Evolutionary conservation across 306 rosid genomes (phyloP).

Genomic region (Dalbergia cochinchinensis): DNA sequence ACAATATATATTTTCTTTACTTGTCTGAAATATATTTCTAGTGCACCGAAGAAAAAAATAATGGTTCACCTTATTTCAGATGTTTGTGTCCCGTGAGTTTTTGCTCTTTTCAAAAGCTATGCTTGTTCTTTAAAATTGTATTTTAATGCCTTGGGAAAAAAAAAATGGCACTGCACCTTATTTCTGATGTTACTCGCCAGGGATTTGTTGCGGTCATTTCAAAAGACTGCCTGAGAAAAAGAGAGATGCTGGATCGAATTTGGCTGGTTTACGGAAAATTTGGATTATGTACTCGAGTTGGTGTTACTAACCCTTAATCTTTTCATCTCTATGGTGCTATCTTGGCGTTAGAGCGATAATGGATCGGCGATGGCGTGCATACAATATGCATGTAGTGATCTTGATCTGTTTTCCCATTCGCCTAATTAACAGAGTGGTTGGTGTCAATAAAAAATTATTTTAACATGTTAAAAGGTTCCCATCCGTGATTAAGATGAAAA

Average conservation of each 20-base stretch:
- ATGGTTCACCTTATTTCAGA: background rate
- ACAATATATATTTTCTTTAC: background rate
- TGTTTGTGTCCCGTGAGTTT: background rate
- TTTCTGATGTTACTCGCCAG: background rate
- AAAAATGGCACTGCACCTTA: background rate
- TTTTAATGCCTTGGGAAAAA: no score
- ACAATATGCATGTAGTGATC: no score
- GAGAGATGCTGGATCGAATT: background rate
- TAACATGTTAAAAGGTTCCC: no score
- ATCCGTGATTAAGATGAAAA: no score
- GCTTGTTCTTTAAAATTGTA: background rate
- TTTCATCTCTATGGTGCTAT: no score
- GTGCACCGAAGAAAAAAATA: background rate
- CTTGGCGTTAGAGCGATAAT: no score
- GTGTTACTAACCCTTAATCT: no score
- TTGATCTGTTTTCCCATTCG: no score
- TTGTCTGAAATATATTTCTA: slow-evolving; percentile 12
- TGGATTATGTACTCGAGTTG: no score
- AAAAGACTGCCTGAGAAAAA: background rate
- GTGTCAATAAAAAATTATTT: no score
- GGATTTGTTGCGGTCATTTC: slow-evolving; percentile 3
- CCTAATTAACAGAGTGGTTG: no score
- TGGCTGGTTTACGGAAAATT: background rate
- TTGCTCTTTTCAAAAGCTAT: background rate
- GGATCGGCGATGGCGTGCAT: no score